Evolutionary conservation across 805 yeast species (phyloP).

Genomic region (Geotrichum ghanense): DNA sequence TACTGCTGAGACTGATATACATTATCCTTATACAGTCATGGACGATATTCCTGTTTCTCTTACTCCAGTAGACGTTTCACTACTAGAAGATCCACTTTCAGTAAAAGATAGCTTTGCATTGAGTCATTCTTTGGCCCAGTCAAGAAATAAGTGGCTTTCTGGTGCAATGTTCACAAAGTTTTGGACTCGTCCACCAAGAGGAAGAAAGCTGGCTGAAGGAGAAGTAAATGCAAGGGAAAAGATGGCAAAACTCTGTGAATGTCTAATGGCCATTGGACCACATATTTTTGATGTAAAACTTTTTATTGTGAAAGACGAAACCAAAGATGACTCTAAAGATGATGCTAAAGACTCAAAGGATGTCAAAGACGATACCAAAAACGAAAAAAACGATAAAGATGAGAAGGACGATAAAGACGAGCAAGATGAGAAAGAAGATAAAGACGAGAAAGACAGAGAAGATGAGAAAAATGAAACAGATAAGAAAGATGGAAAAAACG

Average conservation of each 20-base stretch:
- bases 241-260: conserved; percentile 81
- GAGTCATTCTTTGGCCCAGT: conserved; percentile 45
- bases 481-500: neutral
- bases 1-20: neutral
- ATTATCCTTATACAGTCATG: conserved; percentile 49
- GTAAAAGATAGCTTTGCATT: conserved; percentile 52
- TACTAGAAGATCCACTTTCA: conserved; percentile 53
- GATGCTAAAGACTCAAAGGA: neutral
- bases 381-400: neutral
- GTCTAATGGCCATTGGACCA: conserved; percentile 65
- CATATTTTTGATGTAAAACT: conserved; percentile 68
- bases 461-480: conserved; percentile 6
- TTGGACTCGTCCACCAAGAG: conserved; percentile 64
- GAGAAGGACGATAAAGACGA: neutral
- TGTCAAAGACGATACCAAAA: neutral
- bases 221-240: conserved; percentile 61
- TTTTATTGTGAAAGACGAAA: conserved; percentile 75
- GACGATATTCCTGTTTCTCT: conserved; percentile 59
- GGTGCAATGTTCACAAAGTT: conserved; percentile 62
- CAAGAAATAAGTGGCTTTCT: conserved; percentile 58
- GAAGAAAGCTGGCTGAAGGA: conserved; percentile 34
- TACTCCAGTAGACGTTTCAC: conserved; percentile 51
- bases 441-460: conserved; percentile 10
- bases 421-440: conserved; percentile 15
- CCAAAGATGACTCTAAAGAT: conserved; percentile 12